Conservation (phyloP, 2,329 filamentous ascomycete genomes). For the Paecilomyces dactylethromorphus region DNA sequence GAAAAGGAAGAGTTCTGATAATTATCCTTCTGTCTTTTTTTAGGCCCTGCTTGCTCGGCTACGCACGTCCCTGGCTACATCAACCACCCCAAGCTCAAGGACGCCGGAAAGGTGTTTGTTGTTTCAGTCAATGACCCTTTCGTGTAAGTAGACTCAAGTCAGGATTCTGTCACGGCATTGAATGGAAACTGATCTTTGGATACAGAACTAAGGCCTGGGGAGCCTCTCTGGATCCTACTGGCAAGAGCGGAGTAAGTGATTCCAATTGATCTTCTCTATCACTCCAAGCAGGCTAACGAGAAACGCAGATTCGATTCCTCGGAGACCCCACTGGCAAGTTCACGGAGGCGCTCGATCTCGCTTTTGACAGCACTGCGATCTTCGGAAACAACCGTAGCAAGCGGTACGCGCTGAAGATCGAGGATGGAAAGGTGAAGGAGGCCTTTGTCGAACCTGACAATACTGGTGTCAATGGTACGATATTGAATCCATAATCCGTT, state of each 20-base stretch:
- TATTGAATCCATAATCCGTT: background rate
- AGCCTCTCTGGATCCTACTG: slow-evolving; percentile 66
- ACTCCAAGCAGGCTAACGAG: background rate
- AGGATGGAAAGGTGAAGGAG: slow-evolving; percentile 78
- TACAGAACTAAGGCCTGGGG: slow-evolving; percentile 84
- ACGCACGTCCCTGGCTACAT: slow-evolving; percentile 83
- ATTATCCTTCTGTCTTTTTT: background rate
- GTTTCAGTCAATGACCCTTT: slow-evolving; percentile 92
- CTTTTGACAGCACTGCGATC: slow-evolving; percentile 70
- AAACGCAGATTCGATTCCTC: slow-evolving; percentile 71
- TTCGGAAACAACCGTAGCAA: slow-evolving; percentile 81
- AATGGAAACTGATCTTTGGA: background rate
- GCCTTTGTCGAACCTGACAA: slow-evolving; percentile 82
- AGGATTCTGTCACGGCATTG: background rate
- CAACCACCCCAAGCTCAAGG: slow-evolving; percentile 67
- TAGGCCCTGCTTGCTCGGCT: slow-evolving; percentile 57
- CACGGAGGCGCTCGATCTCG: slow-evolving; percentile 74
- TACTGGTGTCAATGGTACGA: slow-evolving; percentile 67
- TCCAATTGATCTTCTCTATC: background rate
- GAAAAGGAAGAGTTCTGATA: background rate
- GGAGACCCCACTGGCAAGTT: slow-evolving; percentile 74
- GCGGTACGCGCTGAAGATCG: slow-evolving; percentile 76
- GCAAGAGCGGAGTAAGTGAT: slow-evolving; percentile 65
- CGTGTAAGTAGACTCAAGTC: slow-evolving; percentile 58
- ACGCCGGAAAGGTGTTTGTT: slow-evolving; percentile 79